Evolutionary conservation across 148 eudicot species (phyloP).

Genomic region (Cornus kousa): DNA sequence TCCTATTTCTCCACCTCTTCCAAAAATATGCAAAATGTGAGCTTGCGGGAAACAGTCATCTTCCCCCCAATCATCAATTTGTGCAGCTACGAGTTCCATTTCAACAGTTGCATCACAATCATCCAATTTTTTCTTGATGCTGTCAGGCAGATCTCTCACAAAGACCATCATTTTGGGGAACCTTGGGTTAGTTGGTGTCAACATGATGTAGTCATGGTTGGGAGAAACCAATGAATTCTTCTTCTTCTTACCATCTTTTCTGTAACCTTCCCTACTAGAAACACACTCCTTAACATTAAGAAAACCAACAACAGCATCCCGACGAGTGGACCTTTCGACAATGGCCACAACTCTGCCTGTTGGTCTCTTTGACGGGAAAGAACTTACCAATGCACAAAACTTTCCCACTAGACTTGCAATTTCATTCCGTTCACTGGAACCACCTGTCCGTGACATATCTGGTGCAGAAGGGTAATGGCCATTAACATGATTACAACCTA

Average conservation of each 20-base stretch:
- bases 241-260: slow-evolving; percentile 41
- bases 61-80: slow-evolving; percentile 64
- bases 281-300: slow-evolving; percentile 57
- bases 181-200: slow-evolving; percentile 74
- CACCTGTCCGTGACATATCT: slow-evolving; percentile 25
- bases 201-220: slow-evolving; percentile 42
- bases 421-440: slow-evolving; percentile 24
- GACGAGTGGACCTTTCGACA: slow-evolving; percentile 58
- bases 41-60: slow-evolving; percentile 65
- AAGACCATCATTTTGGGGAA: slow-evolving; percentile 75
- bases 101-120: slow-evolving; percentile 59
- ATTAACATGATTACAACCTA: slow-evolving; percentile 20
- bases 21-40: slow-evolving; percentile 49
- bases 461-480: slow-evolving; percentile 22
- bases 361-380: slow-evolving; percentile 73
- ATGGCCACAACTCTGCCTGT: slow-evolving; percentile 80
- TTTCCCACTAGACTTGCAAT: slow-evolving; percentile 42
- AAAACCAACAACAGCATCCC: slow-evolving; percentile 73
- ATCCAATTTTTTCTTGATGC: slow-evolving; percentile 62
- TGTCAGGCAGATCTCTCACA: slow-evolving; percentile 50
- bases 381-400: slow-evolving; percentile 42
- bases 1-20: slow-evolving; percentile 74
- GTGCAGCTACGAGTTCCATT: slow-evolving; percentile 74
- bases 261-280: slow-evolving; percentile 31
- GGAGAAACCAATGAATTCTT: slow-evolving; percentile 25